phyloP scores from a whole-genome alignment of 768 basidiomycete species.

The Auricularia sp. region DNA sequence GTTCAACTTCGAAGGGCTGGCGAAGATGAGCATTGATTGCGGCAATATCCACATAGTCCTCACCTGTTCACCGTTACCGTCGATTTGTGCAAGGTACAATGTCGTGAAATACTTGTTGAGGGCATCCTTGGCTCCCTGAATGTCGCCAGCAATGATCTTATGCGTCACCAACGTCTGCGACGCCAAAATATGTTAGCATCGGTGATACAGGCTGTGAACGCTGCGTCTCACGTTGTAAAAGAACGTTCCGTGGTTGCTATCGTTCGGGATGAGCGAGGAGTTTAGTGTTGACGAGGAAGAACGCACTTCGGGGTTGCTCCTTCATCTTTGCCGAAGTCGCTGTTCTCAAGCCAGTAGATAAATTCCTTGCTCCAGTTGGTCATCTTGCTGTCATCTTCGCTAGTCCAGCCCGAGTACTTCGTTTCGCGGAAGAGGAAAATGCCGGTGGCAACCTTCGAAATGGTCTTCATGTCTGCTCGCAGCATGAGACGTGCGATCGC shows the following conservation, averaged over 20 bases:
- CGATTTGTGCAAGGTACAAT: conserved; percentile 44
- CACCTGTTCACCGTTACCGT: conserved; percentile 37
- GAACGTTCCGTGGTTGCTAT: conserved; percentile 57
- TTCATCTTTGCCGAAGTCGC: conserved; percentile 31
- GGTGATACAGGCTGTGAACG: too few relatives aligned
- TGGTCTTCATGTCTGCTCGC: conserved; percentile 38
- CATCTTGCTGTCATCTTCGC: conserved; percentile 38
- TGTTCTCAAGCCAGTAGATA: conserved; percentile 40
- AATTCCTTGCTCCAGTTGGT: conserved; percentile 35
- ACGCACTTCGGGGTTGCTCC: conserved; percentile 32
- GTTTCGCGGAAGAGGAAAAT: conserved; percentile 34
- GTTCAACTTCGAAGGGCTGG: conserved; percentile 51
- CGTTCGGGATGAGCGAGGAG: background rate
- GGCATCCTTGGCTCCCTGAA: conserved; percentile 34
- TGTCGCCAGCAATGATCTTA: conserved; percentile 44
- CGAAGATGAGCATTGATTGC: background rate
- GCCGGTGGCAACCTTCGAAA: conserved; percentile 41
- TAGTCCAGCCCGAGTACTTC: conserved; percentile 43
- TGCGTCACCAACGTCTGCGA: conserved; percentile 38
- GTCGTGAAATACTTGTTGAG: conserved; percentile 40
- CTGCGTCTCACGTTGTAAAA: conserved; percentile 34
- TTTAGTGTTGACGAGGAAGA: background rate
- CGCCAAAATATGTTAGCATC: background rate
- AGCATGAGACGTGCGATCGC: background rate
- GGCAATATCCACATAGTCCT: background rate